Conservation (phyloP, 345 rosid species). For the Capsella bursapastoris region DNA sequence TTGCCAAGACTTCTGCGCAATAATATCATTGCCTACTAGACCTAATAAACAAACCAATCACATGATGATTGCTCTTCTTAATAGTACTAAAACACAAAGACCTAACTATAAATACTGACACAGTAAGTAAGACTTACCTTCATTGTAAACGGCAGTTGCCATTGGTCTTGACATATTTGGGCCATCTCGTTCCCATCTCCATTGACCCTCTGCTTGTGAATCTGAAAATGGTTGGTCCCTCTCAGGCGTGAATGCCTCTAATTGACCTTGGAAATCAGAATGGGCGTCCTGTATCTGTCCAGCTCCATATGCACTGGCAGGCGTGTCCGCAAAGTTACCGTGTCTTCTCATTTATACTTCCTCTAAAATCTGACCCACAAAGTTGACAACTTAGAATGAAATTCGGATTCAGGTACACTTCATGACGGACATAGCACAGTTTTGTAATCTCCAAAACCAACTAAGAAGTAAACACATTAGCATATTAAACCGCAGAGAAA, state of each 20-base stretch:
- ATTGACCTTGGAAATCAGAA: slow-evolving; percentile 73
- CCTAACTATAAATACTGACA: neutral
- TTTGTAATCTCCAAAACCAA: slow-evolving; percentile 5
- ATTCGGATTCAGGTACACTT: neutral
- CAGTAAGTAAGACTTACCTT: slow-evolving; percentile 51
- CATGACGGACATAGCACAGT: neutral
- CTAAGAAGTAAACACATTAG: neutral
- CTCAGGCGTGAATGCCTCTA: slow-evolving; percentile 94
- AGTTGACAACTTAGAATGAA: neutral
- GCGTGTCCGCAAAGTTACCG: slow-evolving; percentile 63
- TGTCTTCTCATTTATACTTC: slow-evolving; percentile 64
- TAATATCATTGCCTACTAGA: neutral
- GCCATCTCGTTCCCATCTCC: slow-evolving; percentile 84
- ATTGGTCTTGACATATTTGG: slow-evolving; percentile 60
- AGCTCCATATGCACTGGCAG: slow-evolving; percentile 58
- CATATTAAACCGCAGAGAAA: neutral
- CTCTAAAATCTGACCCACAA: slow-evolving; percentile 24
- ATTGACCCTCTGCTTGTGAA: slow-evolving; percentile 62
- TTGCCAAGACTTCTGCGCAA: slow-evolving; percentile 11
- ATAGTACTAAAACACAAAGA: neutral
- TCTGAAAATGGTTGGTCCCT: slow-evolving; percentile 62
- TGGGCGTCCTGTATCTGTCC: slow-evolving; percentile 67
- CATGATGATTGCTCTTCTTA: neutral
- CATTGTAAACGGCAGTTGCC: slow-evolving; percentile 57
- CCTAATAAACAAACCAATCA: neutral